Base-by-base conservation (phyloP, 495 filamentous ascomycete species). In the Tuber umbilicatum region DNA sequence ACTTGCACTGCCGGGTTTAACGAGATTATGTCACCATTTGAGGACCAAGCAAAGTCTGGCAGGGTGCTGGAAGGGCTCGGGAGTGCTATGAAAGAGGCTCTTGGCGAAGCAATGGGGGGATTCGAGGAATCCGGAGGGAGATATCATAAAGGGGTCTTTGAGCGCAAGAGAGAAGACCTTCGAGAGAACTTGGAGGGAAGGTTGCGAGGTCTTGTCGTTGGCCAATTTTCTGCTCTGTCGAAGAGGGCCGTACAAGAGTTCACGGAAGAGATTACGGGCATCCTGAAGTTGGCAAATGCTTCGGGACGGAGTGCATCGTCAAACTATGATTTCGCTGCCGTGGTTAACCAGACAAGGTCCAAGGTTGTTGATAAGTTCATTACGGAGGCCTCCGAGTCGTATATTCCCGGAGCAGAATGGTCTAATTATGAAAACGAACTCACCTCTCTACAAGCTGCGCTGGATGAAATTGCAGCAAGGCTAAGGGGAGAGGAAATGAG, bases 301-400 rank as follows among this genome's bases (percentile, higher is more conserved):
- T 86, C 89, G n/a, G 95, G 97, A 69, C 97, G 97, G 82, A 85
- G 88, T 2, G 94, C 94, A 0, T 94, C 97, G 83, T 97, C 97
- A 86, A 92, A 93, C 73, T 97, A 99, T 81, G 95, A 98, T 81
- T 99, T 99, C 83, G 93, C 94, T 41, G 91, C 93, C 78, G 97
- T 97, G 73, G 96, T 99, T 3, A 90, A 91, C 41, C 86, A 89
- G 69, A 92, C 97, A 83, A 94, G 93, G 81, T 87, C 87, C 73
- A 88, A 87, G 80, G 90, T 92, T 14, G 81, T 97, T 37, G 88
- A 90, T 41, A 87, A 86, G 47, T 99, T 94, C 83, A 90, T 90
- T 79, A 87, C 89, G 74, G 91, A 94, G 76, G 94, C 92, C 12
- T 87, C 90, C 70, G 86, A 88, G 64, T 87, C 92, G 21, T 82